These are phyloP conservation scores for Pulicaria dysenterica DNA, from an alignment of 129 eudicot species.

Conservation along the genomic window DNA sequence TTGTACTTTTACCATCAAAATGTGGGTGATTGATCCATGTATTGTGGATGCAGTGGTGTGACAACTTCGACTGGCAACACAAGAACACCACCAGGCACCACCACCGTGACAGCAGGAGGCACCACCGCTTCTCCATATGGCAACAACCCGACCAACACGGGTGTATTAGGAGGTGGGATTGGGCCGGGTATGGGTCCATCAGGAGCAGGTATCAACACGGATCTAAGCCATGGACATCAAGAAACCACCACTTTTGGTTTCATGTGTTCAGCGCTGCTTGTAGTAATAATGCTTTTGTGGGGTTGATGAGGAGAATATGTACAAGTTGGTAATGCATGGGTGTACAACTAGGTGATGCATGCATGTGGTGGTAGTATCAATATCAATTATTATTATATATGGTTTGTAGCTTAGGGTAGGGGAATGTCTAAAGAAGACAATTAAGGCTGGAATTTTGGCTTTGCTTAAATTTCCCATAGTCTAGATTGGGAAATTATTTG, in stretches of 20 bases:
- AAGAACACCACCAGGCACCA: conserved; percentile 28
- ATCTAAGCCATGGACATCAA: conserved; percentile 36
- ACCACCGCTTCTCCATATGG: conserved; percentile 37
- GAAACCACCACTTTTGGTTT: conserved; percentile 17
- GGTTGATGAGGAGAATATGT: conserved; percentile 33
- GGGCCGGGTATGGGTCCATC: conserved; percentile 37
- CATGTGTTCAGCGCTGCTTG: not conserved
- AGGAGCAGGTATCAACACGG: conserved; percentile 38
- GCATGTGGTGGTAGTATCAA: conserved; percentile 1
- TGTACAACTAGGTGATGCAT: conserved; percentile 13
- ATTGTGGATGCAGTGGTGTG: conserved; percentile 28
- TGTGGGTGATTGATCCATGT: not conserved
- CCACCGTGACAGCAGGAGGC: conserved; percentile 39
- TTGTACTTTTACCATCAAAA: no score
- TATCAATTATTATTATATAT: not conserved
- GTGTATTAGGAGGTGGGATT: conserved; percentile 36
- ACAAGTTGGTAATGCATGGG: conserved; percentile 30
- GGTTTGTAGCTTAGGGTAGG: conserved; percentile 27
- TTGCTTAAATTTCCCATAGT: not conserved
- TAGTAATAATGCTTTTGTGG: conserved; percentile 30
- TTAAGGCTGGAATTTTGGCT: conserved; percentile 35
- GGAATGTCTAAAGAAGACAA: conserved; percentile 23
- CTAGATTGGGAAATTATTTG: conserved; percentile 16
- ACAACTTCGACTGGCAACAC: conserved; percentile 30
- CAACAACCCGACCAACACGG: conserved; percentile 41